Conservation (phyloP, 768 basidiomycete genomes). For the Pisolithus orientalis region DNA sequence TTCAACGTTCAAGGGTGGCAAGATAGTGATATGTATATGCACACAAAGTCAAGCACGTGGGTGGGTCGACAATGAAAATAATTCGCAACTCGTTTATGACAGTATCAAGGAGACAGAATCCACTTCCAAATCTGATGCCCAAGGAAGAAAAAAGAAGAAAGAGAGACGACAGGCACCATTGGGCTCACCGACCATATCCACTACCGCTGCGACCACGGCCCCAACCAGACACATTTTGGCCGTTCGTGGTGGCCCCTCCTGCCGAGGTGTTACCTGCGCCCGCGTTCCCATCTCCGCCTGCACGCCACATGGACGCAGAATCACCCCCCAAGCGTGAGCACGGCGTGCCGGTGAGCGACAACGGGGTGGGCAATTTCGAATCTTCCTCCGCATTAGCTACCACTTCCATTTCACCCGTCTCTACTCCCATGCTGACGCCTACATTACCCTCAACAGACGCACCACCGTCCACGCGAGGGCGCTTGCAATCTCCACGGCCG, state of each 20-base stretch:
- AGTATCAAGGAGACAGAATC: neutral
- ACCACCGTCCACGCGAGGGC: constrained; percentile 15
- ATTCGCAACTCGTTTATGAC: neutral
- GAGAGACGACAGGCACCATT: neutral
- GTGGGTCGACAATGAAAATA: neutral
- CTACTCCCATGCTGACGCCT: constrained; percentile 3
- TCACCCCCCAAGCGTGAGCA: neutral
- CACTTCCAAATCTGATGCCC: neutral
- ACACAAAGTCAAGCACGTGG: neutral
- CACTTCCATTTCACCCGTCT: constrained; percentile 21
- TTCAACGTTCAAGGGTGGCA: neutral
- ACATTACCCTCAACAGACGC: constrained; percentile 2
- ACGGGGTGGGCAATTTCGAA: constrained; percentile 15
- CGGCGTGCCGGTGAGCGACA: constrained; percentile 10
- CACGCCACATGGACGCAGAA: neutral
- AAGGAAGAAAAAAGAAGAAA: neutral
- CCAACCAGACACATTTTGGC: neutral
- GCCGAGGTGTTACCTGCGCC: constrained; percentile 7
- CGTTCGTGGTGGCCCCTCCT: constrained; percentile 12
- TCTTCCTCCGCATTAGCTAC: constrained; percentile 8
- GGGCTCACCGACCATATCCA: constrained; percentile 10
- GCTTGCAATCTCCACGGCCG: constrained; percentile 17
- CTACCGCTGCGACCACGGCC: constrained; percentile 5
- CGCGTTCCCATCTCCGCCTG: constrained; percentile 3
- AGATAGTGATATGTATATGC: neutral